Base-by-base conservation (phyloP, 1,284 basidiomycete genomes). In the Austroboletus niveus region DNA sequence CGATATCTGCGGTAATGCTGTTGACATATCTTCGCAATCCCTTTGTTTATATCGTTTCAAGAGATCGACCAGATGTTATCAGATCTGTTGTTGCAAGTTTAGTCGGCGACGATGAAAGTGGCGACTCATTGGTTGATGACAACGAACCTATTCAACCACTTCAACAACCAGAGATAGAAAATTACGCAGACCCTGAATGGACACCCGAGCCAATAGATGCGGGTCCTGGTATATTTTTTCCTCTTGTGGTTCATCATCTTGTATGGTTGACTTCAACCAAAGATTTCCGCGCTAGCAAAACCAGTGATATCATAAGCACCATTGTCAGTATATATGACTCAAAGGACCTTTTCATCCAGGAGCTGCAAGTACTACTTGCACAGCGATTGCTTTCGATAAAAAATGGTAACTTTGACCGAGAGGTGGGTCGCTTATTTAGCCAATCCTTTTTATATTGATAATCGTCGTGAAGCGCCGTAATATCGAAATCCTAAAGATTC, bases 291-390 rank as follows among this genome's bases (percentile, higher is more conserved):
- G 84, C 89, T 0, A 92, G 88, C 64, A 93, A 89, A 64, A 84
- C 89, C 0, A 89, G 88, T 58, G 94, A 98, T 65, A 84, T 97
- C 54, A 87, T 98, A 61, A 94, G 91, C 64, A 95, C 94, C 1
- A 83, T 98, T 1, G 92, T 98, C 57, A 94, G 91, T 66, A 98
- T 98, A 58, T 98, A 96, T 63, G 92, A 96, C 63, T 94, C 93
- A 2, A 89, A 92, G 61, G 94, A 96, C 59, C 80, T 95, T 9
- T 97, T 98, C 61, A 84, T 98, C 61, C 94, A 93, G 64, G 94
- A 97, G 69, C 75, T 98, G 31, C 95, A 98, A 66, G 84, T 89
- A 2, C 72, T 96, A 11, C 81, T 98, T 12, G 94, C 93, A 0
- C 87, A 91, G 55, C 77, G 93, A 14, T 71, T 98, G 24, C 74